phyloP scores from a whole-genome alignment of 129 eudicot species.

The Escallonia rubra region DNA sequence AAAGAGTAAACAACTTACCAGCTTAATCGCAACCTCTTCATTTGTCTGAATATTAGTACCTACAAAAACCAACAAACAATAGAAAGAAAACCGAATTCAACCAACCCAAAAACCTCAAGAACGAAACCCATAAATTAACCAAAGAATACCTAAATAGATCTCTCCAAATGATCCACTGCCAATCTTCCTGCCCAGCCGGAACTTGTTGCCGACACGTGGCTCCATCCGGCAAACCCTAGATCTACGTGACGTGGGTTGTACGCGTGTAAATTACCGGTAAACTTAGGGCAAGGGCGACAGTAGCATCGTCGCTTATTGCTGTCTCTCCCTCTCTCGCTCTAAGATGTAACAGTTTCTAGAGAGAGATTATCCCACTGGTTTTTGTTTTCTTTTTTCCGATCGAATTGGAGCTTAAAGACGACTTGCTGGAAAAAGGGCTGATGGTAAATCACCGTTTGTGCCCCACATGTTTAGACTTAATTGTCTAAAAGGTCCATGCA shows the following conservation, averaged over 20 bases:
- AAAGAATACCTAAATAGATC: slow-evolving; percentile 75
- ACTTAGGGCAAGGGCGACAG: neutral
- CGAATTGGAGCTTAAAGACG: neutral
- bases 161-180: slow-evolving; percentile 99
- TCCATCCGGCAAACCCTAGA: slow-evolving; percentile 43
- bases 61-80: slow-evolving; percentile 19
- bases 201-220: slow-evolving; percentile 93
- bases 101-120: neutral
- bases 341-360: neutral
- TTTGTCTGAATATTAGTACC: slow-evolving; percentile 93
- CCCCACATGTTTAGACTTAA: too few relatives aligned
- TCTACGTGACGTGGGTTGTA: too few relatives aligned
- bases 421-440: too few relatives aligned
- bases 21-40: slow-evolving; percentile 96
- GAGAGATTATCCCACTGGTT: neutral
- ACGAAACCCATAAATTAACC: neutral
- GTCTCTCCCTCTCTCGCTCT: neutral
- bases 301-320: neutral
- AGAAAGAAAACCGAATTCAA: neutral
- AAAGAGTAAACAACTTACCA: slow-evolving; percentile 44
- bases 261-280: neutral
- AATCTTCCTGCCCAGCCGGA: slow-evolving; percentile 85
- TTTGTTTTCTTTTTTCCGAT: neutral
- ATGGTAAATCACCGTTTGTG: too few relatives aligned
- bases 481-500: too few relatives aligned